These are phyloP conservation scores for Saccharomyces mikatae DNA, from an alignment of 805 yeast species.

Conservation along the genomic window DNA sequence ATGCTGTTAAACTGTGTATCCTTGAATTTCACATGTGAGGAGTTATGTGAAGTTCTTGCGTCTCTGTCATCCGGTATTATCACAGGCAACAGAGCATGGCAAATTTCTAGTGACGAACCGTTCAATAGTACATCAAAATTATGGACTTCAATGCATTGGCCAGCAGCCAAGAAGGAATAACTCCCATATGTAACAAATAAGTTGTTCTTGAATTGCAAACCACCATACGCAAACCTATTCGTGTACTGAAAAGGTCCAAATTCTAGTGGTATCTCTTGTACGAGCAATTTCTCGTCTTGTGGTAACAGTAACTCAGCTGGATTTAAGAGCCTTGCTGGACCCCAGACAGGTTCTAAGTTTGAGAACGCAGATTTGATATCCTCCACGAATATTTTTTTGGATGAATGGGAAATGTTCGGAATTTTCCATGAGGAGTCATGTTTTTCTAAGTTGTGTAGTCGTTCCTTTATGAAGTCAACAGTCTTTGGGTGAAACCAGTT, in stretches of 20 bases:
- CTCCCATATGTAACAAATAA: constrained; percentile 8
- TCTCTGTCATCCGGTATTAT: constrained; percentile 1
- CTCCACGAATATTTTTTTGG: background rate
- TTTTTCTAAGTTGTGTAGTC: background rate
- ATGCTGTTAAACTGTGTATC: constrained; percentile 1
- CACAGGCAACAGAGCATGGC: constrained; percentile 1
- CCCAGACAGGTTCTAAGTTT: constrained; percentile 20
- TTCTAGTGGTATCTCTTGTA: constrained; percentile 7
- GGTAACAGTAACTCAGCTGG: constrained; percentile 21
- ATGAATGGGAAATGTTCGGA: background rate
- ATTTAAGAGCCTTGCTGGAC: constrained; percentile 8
- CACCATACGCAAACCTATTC: background rate
- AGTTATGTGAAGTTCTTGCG: background rate
- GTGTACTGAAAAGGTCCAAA: background rate
- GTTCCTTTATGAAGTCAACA: background rate
- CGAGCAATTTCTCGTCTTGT: constrained; percentile 10
- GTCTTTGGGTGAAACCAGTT: background rate
- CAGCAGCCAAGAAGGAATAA: constrained; percentile 7
- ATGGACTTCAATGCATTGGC: constrained; percentile 6
- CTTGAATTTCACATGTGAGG: background rate
- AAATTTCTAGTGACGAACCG: background rate
- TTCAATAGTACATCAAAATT: constrained; percentile 3
- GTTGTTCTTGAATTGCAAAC: constrained; percentile 6
- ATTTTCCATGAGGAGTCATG: background rate
- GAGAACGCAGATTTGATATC: background rate